Percentiles rank a stretch among this genome's conserved stretches.
Conservation (phyloP, 306 rosid genomes). For the Rubus idaeus region DNA sequence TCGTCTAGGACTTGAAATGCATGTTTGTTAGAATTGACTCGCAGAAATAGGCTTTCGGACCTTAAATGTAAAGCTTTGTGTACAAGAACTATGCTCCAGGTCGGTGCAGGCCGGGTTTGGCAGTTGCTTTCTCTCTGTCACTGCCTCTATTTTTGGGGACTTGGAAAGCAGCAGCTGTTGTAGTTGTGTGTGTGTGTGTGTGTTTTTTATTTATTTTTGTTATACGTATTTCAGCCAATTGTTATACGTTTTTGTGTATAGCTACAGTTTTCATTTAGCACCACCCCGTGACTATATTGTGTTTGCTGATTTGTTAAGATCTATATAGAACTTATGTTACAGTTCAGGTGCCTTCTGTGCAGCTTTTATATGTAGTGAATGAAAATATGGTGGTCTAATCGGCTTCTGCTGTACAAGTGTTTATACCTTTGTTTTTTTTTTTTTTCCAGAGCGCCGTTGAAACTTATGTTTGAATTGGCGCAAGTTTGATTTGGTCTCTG, state of each 20-base stretch:
- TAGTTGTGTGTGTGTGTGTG: neutral
- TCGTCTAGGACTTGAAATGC: constrained; percentile 32
- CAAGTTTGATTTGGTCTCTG: neutral
- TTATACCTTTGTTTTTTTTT: too few relatives aligned
- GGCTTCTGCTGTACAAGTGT: neutral
- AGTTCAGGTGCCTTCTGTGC: neutral
- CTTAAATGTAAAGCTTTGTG: neutral
- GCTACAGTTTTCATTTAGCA: neutral
- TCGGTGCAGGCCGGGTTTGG: neutral
- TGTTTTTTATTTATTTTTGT: neutral
- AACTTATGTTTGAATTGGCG: neutral
- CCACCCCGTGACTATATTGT: neutral
- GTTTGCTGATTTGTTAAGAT: neutral
- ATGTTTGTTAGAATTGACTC: neutral
- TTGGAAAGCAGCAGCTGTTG: neutral
- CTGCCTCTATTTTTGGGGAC: neutral
- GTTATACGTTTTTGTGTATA: neutral
- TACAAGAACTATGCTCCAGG: neutral
- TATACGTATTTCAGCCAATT: neutral
- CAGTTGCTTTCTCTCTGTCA: neutral
- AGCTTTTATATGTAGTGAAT: neutral
- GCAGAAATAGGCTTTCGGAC: neutral
- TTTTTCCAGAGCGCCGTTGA: neutral
- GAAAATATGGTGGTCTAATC: neutral
- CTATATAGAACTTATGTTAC: too few relatives aligned